phyloP scores from a whole-genome alignment of 805 yeast genomes.

The Pichia californica region DNA sequence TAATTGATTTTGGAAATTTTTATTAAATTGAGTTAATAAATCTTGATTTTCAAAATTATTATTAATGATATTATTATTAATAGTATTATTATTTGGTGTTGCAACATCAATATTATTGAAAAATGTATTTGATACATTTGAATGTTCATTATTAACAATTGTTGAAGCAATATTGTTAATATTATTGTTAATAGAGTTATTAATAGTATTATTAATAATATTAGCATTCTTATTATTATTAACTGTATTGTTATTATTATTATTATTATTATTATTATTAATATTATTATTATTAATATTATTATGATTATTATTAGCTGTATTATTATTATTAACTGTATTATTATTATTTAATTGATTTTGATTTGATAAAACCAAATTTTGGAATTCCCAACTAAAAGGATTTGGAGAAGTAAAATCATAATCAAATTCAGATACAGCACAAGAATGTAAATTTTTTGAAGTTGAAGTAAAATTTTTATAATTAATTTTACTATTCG shows the following conservation, averaged over 20 bases:
- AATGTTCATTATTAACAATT: not conserved
- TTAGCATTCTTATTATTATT: not conserved
- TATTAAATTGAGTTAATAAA: not conserved
- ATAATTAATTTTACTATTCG: not conserved
- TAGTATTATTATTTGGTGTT: not conserved
- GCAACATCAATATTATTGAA: not conserved
- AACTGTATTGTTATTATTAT: not conserved
- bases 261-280: not conserved
- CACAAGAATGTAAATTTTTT: slow-evolving; percentile 19
- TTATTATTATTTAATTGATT: not conserved
- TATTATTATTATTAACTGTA: slow-evolving; percentile 1
- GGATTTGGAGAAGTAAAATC: slow-evolving; percentile 26
- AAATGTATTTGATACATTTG: not conserved
- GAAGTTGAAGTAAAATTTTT: slow-evolving; percentile 2
- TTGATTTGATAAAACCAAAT: slow-evolving; percentile 12
- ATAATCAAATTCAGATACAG: slow-evolving; percentile 27
- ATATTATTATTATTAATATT: slow-evolving; percentile 4
- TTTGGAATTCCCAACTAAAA: slow-evolving; percentile 26
- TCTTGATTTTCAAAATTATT: not conserved
- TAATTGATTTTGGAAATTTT: slow-evolving; percentile 3
- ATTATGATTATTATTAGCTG: not conserved
- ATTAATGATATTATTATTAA: not conserved
- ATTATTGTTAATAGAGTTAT: not conserved
- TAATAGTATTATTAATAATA: not conserved
- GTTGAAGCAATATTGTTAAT: no score